phyloP scores from a whole-genome alignment of 352 stramenopile species.

The Phytophthora crassamura region DNA sequence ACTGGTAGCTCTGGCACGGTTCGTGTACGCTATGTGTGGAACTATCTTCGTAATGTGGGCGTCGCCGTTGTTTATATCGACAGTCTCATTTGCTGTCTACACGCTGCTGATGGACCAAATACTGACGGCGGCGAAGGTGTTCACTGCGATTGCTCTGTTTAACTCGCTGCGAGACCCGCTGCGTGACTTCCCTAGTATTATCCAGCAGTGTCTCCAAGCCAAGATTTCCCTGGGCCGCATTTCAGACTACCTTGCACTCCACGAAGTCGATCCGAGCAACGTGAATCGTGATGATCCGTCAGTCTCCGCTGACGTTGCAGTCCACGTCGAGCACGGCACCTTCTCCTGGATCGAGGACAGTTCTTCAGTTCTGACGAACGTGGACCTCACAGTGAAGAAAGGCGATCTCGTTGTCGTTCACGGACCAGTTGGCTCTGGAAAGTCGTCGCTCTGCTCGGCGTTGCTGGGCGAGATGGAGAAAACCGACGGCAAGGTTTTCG shows the following conservation, averaged over 20 bases:
- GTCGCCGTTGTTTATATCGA: constrained; percentile 52
- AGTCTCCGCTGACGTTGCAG: constrained; percentile 4
- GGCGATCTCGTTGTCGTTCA: constrained; percentile 61
- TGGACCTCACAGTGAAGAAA: constrained; percentile 46
- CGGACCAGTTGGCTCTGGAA: constrained; percentile 54
- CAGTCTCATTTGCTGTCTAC: constrained; percentile 57
- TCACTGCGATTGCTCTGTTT: constrained; percentile 58
- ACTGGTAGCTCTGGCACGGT: constrained; percentile 69
- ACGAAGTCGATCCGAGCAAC: constrained; percentile 32
- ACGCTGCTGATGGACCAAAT: constrained; percentile 43
- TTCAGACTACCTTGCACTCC: constrained; percentile 31
- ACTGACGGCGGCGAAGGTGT: constrained; percentile 59
- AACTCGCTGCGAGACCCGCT: constrained; percentile 46
- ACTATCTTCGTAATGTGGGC: constrained; percentile 68
- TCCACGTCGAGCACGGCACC: constrained; percentile 36
- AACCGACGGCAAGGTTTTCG: constrained; percentile 35
- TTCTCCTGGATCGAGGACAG: constrained; percentile 39
- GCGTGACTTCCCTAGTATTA: constrained; percentile 33
- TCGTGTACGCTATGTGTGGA: constrained; percentile 47
- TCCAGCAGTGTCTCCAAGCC: constrained; percentile 47
- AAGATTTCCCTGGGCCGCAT: constrained; percentile 45
- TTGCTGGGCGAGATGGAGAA: constrained; percentile 89
- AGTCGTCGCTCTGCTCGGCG: constrained; percentile 58
- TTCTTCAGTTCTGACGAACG: constrained; percentile 30
- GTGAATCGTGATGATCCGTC: constrained; percentile 14